phyloP scores from a whole-genome alignment of 2,329 filamentous ascomycete genomes.

The Cercospora zeina region DNA sequence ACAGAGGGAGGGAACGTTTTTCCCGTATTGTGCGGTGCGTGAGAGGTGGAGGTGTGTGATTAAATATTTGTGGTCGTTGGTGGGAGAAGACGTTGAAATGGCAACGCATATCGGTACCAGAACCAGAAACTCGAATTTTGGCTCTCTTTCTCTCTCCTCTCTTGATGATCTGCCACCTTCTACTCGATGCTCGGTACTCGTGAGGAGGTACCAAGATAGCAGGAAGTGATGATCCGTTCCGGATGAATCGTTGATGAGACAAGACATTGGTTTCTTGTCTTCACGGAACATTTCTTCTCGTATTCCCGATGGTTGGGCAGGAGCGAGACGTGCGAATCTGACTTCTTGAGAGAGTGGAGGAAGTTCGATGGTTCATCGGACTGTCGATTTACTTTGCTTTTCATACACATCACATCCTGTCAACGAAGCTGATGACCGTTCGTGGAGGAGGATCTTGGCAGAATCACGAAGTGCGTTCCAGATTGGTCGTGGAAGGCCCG shows the following conservation, averaged over 20 bases:
- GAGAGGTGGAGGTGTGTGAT: too few relatives aligned
- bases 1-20: too few relatives aligned
- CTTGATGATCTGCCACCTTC: too few relatives aligned
- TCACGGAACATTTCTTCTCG: too few relatives aligned
- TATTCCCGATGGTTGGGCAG: background rate
- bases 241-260: too few relatives aligned
- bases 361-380: background rate
- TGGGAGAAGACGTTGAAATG: background rate
- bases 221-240: too few relatives aligned
- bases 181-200: too few relatives aligned
- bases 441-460: too few relatives aligned
- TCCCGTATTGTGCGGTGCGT: background rate
- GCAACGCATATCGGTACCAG: conserved; percentile 2
- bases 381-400: background rate
- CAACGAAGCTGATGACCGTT: background rate
- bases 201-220: too few relatives aligned
- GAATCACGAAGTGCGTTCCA: background rate
- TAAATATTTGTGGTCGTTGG: too few relatives aligned
- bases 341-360: background rate
- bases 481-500: background rate
- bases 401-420: background rate
- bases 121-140: background rate
- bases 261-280: too few relatives aligned
- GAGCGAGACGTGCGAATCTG: background rate
- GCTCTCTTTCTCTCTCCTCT: background rate